Evolutionary conservation across 2,329 filamentous ascomycete species (phyloP), one percentile per base, ranked within the genome.

Genomic region (Raffaelea albimanens): DNA sequence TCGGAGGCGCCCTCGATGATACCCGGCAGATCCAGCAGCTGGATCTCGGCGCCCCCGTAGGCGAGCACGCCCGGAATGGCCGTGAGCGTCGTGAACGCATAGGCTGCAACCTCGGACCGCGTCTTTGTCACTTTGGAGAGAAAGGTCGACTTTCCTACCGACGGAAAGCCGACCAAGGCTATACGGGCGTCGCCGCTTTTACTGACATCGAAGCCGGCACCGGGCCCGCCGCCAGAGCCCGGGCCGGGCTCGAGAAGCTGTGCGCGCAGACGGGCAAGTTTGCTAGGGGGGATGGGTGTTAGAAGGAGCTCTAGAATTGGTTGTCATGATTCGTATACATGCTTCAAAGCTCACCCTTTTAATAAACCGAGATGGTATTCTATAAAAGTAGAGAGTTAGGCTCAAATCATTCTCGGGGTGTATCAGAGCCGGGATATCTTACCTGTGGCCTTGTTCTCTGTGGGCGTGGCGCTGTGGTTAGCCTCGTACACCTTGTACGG

Each of bases 381-480:
- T 96, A 34, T 3, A 13, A 29, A n/a, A n/a, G n/a, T 29, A 29
- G 25, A 29, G 25, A 7, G 13, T 29, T 29, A 29, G 25, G 7
- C 13, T 29, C n/a, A n/a, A n/a, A n/a, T n/a, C n/a, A n/a, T n/a
- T n/a, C n/a, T n/a, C n/a, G 25, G 25, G 25, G 25, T 7, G 25
- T 29, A 13, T 29, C 25, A 13, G 25, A 29, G 66, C n/a, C n/a
- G n/a, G n/a, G n/a, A n/a, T n/a, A n/a, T n/a, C 83, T 60, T 81
- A 96, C 91, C 89, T 66, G 93, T 98, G 50, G 91, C 91, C 80
- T 98, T 98, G 64, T 98, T 98, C 70, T 98, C 91, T 95, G 61
- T 60, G 36, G 41, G 52, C 55, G 62, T 64, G 29, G 11, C 41
- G 25, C 41, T 50, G 25, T 41, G 44, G n/a, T 34, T 40, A 2